Evolutionary conservation across 2,329 filamentous ascomycete species (phyloP).

Genomic region (Fusarium sororula): DNA sequence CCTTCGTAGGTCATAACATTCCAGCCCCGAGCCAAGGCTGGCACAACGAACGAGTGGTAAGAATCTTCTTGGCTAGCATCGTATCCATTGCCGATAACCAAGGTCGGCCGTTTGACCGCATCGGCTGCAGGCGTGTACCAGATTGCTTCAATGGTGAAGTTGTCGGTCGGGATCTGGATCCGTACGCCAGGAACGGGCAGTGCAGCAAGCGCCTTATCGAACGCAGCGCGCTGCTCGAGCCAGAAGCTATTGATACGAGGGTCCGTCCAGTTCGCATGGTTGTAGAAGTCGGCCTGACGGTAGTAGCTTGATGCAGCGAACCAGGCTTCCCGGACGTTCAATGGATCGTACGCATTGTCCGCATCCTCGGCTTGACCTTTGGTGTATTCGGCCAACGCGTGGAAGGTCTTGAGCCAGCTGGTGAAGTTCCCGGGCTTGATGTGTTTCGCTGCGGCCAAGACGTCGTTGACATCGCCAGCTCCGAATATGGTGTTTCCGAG

Average conservation of each 20-base stretch:
- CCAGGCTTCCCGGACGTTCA: neutral
- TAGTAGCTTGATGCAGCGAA: neutral
- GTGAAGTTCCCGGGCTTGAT: neutral
- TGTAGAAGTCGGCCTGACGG: neutral
- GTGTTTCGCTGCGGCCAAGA: neutral
- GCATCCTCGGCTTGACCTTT: rapidly evolving
- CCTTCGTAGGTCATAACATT: neutral
- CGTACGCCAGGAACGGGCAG: neutral
- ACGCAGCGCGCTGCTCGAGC: neutral
- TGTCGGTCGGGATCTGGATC: neutral
- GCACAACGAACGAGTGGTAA: neutral
- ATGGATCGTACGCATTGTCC: neutral
- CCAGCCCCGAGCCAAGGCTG: neutral
- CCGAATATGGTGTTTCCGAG: neutral
- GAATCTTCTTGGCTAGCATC: neutral
- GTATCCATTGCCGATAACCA: neutral
- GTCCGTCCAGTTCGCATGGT: neutral
- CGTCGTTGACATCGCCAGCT: neutral
- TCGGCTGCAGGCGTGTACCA: neutral
- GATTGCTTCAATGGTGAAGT: neutral
- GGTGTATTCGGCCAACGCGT: neutral
- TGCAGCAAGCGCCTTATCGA: neutral
- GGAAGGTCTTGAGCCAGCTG: neutral
- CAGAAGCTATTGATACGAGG: neutral
- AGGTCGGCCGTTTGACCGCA: neutral